Conservation (phyloP, 805 yeast species). For the Blastobotrys parvus region DNA sequence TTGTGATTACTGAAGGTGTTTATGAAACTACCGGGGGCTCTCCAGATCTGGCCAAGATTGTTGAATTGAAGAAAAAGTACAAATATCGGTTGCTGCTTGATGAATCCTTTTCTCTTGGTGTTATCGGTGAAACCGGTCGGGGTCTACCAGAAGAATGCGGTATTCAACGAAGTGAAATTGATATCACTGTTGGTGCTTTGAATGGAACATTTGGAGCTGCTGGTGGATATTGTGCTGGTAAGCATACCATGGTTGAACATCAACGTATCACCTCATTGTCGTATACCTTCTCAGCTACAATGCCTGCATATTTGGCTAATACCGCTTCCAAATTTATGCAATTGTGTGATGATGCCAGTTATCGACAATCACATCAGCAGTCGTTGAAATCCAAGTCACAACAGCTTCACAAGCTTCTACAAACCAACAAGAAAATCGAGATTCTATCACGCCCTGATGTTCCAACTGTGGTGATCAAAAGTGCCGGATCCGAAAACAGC, state of each 20-base stretch:
- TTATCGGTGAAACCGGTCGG: conserved; percentile 74
- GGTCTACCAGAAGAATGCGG: conserved; percentile 73
- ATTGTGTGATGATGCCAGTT: conserved; percentile 12
- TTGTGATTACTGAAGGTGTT: conserved; percentile 85
- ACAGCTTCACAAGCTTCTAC: neutral
- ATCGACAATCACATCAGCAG: conserved; percentile 1
- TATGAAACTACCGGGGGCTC: conserved; percentile 77
- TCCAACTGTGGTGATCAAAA: conserved; percentile 8
- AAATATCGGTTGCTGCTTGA: conserved; percentile 84
- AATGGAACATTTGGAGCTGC: conserved; percentile 74
- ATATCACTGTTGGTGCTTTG: conserved; percentile 80
- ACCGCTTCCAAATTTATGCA: conserved; percentile 20
- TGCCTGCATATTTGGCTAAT: conserved; percentile 81
- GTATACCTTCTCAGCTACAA: conserved; percentile 87
- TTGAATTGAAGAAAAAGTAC: conserved; percentile 68
- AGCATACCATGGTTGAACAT: conserved; percentile 72
- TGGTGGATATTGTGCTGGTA: conserved; percentile 94
- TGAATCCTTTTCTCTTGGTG: conserved; percentile 81
- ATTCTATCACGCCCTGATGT: neutral
- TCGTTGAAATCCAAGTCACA: neutral
- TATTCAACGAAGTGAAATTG: conserved; percentile 61
- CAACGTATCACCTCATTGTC: conserved; percentile 87
- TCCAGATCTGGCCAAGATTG: conserved; percentile 57
- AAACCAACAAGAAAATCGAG: neutral
- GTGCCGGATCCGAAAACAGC: conserved; percentile 34